Conservation (phyloP, 495 filamentous ascomycete species). For the Lophium mytilinum region DNA sequence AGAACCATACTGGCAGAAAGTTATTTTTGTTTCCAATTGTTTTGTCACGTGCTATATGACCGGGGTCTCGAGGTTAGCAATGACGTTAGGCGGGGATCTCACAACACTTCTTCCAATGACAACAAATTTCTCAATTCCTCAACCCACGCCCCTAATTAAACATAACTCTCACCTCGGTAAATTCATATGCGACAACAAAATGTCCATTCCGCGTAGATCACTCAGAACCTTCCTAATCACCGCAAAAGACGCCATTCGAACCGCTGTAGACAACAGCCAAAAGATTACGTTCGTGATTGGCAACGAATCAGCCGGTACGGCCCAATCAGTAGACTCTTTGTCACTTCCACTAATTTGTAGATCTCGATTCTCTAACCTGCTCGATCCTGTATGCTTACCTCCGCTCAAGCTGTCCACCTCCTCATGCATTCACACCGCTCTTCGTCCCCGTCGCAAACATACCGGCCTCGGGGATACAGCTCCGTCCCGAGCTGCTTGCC, state of each 20-base stretch:
- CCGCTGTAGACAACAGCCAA: constrained; percentile 18
- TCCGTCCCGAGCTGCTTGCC: constrained; percentile 69
- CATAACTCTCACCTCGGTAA: no score
- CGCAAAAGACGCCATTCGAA: constrained; percentile 25
- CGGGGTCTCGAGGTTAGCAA: no score
- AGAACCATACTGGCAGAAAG: no score
- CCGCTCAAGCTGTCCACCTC: constrained; percentile 45
- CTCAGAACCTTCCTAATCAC: constrained; percentile 27
- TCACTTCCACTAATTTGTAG: constrained; percentile 33
- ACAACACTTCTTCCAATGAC: no score
- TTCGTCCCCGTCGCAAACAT: constrained; percentile 80
- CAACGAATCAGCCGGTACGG: constrained; percentile 64
- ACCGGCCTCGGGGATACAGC: constrained; percentile 53
- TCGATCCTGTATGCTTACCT: constrained; percentile 82
- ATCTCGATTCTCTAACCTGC: constrained; percentile 87
- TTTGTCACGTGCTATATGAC: no score
- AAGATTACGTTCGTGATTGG: constrained; percentile 57
- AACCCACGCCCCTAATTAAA: no score
- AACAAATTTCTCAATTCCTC: no score
- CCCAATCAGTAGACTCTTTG: not conserved
- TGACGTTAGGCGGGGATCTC: no score
- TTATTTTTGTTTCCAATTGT: no score
- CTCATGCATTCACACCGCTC: constrained; percentile 40
- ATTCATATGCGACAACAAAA: not conserved
- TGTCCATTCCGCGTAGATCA: constrained; percentile 25